Base-by-base conservation (phyloP, 1,284 basidiomycete genomes). In the Cryptococcus neoformans region DNA sequence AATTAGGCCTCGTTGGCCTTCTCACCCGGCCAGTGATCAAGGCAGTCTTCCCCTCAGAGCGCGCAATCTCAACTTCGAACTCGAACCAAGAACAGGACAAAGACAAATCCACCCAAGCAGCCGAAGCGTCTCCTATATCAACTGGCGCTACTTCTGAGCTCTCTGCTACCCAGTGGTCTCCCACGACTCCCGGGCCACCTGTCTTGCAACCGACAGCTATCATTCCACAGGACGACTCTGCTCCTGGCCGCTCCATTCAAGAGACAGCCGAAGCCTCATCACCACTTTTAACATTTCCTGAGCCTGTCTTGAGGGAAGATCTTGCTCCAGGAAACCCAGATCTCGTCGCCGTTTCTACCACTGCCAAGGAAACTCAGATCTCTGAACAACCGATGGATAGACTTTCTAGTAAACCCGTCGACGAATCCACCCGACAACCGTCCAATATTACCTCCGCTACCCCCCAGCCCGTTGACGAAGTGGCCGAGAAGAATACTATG, bases 1-100 rank as follows among this genome's bases (percentile, higher is more conserved):
- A 75, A 60, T 66, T 76, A 47, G 74, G 73, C 59, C 69, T 75
- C 54, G 68, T 74, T 51, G 71, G 71, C 64, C 71, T 75, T 41
- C 64, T 76, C 53, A 68, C 71, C 11, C 59, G 70, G 44, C 75
- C 75, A 37, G 72, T 77, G 55, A 66, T 77, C 59, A 68, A 71
- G 55, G 64, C 74, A n/a, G 69, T 77, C 53, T 75, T 74, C 54
- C 66, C 69, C 5, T 61, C 60, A 5, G 66, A 63, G 34, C 53
- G 47, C 48, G 54, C 60, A 6, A 55, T 40, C 16, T 41, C 63
- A 11, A 58, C 51, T 11, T 21, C 37, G 34, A 35, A 50, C 41
- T 21, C 48, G 39, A 44, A 44, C 41, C 42, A 57, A n/a, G 11
- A 41, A n/a, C 40, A 41, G n/a, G 40, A 41, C 40, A 10, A 38